A percentile compares a stretch with the other conserved stretches of the same genome.
Evolutionary conservation across 2,329 filamentous ascomycete species (phyloP).

Genomic region (Boeremia lycopersici): DNA sequence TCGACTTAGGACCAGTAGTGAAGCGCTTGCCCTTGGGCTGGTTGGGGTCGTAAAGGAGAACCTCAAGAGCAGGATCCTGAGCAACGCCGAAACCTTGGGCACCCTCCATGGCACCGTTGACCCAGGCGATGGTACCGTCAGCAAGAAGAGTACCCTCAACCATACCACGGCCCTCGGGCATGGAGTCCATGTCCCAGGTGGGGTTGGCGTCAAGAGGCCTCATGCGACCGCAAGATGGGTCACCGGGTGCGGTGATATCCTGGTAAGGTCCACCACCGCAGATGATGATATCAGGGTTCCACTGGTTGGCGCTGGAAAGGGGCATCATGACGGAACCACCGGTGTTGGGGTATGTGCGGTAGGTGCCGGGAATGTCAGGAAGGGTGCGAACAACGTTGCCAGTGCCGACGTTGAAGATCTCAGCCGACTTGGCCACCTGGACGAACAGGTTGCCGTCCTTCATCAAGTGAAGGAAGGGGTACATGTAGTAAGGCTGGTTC

Average conservation of each 20-base stretch:
- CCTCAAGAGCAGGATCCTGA: conserved; percentile 59
- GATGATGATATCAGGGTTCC: conserved; percentile 61
- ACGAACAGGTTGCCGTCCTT: conserved; percentile 63
- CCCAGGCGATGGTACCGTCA: conserved; percentile 67
- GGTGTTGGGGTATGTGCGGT: conserved; percentile 66
- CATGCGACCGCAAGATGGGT: conserved; percentile 64
- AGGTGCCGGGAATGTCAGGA: conserved; percentile 61
- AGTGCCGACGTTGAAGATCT: conserved; percentile 59
- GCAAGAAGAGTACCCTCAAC: conserved; percentile 65
- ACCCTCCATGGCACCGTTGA: conserved; percentile 64
- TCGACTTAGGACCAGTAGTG: conserved; percentile 52
- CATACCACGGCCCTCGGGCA: conserved; percentile 66
- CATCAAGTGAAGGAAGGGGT: conserved; percentile 66
- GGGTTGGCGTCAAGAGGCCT: conserved; percentile 56
- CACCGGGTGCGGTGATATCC: conserved; percentile 63
- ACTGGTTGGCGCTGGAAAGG: conserved; percentile 58
- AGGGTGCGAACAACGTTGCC: conserved; percentile 55
- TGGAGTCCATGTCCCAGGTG: conserved; percentile 63
- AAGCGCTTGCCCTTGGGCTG: conserved; percentile 59
- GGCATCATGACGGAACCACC: conserved; percentile 64
- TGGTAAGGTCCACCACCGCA: conserved; percentile 67
- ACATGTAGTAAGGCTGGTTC: conserved; percentile 69
- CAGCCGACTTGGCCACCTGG: conserved; percentile 61
- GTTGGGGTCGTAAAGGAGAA: conserved; percentile 64
- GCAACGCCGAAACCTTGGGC: conserved; percentile 66